These are phyloP conservation scores for Paramecium primaurelia DNA, from an alignment of 73 alveolate species.

Conservation along the genomic window DNA sequence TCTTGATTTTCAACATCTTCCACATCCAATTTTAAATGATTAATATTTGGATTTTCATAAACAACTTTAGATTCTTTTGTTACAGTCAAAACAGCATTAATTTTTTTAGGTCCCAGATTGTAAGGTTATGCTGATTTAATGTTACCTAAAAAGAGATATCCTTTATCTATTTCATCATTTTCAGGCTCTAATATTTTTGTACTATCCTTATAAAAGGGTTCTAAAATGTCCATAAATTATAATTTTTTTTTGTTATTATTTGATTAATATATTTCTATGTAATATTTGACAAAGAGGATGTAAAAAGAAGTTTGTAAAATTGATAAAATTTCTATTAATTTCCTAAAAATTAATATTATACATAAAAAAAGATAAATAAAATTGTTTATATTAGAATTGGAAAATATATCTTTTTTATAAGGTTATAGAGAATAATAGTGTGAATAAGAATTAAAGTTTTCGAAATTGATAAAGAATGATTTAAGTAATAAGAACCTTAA, in stretches of 20 bases:
- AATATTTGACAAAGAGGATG: background rate
- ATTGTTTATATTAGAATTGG: slow-evolving; percentile 30
- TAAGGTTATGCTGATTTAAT: slow-evolving; percentile 21
- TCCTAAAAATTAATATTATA: background rate
- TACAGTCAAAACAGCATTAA: slow-evolving; percentile 46
- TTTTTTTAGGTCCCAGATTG: background rate
- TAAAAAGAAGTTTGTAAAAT: background rate
- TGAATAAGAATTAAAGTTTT: background rate
- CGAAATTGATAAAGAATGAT: background rate
- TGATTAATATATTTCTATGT: background rate
- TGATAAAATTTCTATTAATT: background rate
- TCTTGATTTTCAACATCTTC: slow-evolving; percentile 33
- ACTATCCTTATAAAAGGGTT: background rate
- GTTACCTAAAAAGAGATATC: slow-evolving; percentile 37
- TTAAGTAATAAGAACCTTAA: background rate
- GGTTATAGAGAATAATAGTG: slow-evolving; percentile 35
- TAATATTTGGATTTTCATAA: slow-evolving; percentile 4
- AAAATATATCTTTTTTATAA: background rate
- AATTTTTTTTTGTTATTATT: background rate
- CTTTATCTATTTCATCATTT: background rate
- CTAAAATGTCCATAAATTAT: background rate
- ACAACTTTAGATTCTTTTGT: slow-evolving; percentile 10
- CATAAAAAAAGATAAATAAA: background rate
- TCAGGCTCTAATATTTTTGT: background rate
- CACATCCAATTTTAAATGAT: slow-evolving; percentile 26